Evolutionary conservation across 2,329 filamentous ascomycete genomes (phyloP), one percentile per base, ranked within the genome.

Genomic region (Diaporthe citrichinensis): DNA sequence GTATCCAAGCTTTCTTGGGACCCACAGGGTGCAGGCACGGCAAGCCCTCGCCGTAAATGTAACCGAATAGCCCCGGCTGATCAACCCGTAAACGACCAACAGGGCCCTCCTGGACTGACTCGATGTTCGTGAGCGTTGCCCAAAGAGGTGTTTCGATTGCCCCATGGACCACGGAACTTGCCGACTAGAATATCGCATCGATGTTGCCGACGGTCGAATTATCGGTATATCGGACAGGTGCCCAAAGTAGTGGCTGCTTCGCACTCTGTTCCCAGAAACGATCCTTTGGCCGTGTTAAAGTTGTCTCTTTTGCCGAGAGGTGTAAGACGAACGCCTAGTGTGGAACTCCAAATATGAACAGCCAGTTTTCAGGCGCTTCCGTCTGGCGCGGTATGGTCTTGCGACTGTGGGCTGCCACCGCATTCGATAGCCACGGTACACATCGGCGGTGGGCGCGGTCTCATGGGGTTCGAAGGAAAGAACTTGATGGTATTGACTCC

Each of bases 1-100:
- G 17, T 4, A 51, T 14, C 3, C 61, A 67, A 67, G 61, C 61
- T 67, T 67, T 51, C 44, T 51, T n/a, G 61, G 44, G 41, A 9
- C 31, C 46, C 31, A 20, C 44, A 17, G 25, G 31, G 62, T 17
- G 34, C 12, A n/a, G 5, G 14, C 9, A 20, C 7, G 17, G 23
- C 15, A 46, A 15, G 39, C 39, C 14, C 20, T 34, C 25, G n/a
- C 20, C 23, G 14, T 14, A 17, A 25, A 14, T 49, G 25, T n/a
- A 25, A 49, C 31, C 23, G 49, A 25, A 31, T 28, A 36, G 23
- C 15, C n/a, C 62, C 62, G 46, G 44, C 44, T 39, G 62, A 39
- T 68, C 28, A 12, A 49, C 61, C 44, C 28, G 28, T 34, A 68
- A 68, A 31, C 62, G 62, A 49, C 28, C 31, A 25, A 39, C 17